A percentile compares a stretch with the other conserved stretches of the same genome.
Evolutionary conservation across 176 grass and related monocot species (phyloP).

Genomic region (Bothriochloa decipiens): DNA sequence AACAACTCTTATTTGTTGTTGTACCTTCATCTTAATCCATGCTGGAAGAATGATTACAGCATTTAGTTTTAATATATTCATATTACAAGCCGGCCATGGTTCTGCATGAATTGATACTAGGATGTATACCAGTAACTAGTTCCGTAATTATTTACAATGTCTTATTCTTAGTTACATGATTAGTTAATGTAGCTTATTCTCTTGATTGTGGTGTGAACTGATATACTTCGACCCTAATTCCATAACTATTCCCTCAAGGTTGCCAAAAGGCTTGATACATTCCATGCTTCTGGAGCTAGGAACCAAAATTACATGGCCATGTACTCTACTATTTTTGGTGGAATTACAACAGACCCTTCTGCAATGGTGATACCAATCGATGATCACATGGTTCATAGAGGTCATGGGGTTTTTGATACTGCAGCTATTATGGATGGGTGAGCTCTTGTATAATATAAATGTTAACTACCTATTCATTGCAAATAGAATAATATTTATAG

Average conservation of each 20-base stretch:
- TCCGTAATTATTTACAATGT: slow-evolving; percentile 15
- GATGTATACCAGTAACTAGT: neutral
- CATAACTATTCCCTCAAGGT: slow-evolving; percentile 46
- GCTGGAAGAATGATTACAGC: neutral
- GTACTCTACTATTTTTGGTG: slow-evolving; percentile 91
- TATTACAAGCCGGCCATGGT: neutral
- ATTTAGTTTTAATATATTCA: neutral
- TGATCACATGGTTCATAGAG: slow-evolving; percentile 98
- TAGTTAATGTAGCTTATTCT: slow-evolving; percentile 26
- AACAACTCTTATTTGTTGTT: neutral
- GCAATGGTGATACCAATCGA: slow-evolving; percentile 93
- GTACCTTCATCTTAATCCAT: neutral
- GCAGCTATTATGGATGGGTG: slow-evolving; percentile 91
- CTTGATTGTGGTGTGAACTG: slow-evolving; percentile 19
- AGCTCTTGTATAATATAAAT: slow-evolving; percentile 22
- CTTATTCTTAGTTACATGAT: neutral
- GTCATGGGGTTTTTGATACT: slow-evolving; percentile 95
- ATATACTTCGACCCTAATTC: slow-evolving; percentile 6
- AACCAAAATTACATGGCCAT: slow-evolving; percentile 89
- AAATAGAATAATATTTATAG: neutral
- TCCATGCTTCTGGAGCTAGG: slow-evolving; percentile 64
- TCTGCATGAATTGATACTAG: no score
- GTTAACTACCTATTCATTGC: slow-evolving; percentile 6
- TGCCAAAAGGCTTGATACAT: slow-evolving; percentile 58
- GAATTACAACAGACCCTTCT: slow-evolving; percentile 71